phyloP scores from a whole-genome alignment of 2,329 filamentous ascomycete genomes.

The Periconia sp. region DNA sequence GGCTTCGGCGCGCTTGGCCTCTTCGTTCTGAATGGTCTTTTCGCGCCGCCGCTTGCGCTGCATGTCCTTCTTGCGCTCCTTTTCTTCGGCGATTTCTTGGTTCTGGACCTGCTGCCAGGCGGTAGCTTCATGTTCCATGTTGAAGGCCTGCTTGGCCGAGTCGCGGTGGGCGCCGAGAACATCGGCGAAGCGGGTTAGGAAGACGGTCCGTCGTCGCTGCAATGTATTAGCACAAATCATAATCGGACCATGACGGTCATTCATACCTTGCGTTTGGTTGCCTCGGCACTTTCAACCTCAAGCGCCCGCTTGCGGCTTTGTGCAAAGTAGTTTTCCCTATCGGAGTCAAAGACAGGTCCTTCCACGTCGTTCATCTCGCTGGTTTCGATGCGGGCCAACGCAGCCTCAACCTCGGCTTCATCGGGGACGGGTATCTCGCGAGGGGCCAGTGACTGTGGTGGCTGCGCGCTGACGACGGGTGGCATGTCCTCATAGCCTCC shows the following conservation, averaged over 20 bases:
- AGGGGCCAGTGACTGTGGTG: constrained; percentile 22
- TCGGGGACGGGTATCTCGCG: constrained; percentile 46
- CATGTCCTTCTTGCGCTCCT: constrained; percentile 99
- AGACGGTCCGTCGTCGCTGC: constrained; percentile 65
- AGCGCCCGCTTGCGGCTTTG: constrained; percentile 70
- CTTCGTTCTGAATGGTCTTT: constrained; percentile 89
- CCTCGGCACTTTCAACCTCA: constrained; percentile 69
- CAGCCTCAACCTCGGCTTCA: constrained; percentile 71
- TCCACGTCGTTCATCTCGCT: constrained; percentile 65
- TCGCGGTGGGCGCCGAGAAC: constrained; percentile 72
- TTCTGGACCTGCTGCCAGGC: constrained; percentile 87
- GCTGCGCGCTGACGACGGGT: constrained; percentile 23
- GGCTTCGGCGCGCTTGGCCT: constrained; percentile 80
- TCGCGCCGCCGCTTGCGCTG: constrained; percentile 94
- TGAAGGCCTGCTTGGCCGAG: constrained; percentile 76
- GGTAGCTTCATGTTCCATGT: constrained; percentile 76
- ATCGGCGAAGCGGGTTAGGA: constrained; percentile 62
- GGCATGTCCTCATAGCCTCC: constrained; percentile 30
- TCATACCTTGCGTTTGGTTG: constrained; percentile 64
- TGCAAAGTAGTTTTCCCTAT: constrained; percentile 60
- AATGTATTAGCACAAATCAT: constrained; percentile 15
- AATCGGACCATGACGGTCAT: neutral
- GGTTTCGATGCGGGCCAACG: constrained; percentile 66
- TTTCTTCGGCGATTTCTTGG: constrained; percentile 89
- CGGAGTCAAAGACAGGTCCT: constrained; percentile 56